Base-by-base conservation (phyloP, 129 eudicot genomes). In the Chrysanthemum lavandulifolium region DNA sequence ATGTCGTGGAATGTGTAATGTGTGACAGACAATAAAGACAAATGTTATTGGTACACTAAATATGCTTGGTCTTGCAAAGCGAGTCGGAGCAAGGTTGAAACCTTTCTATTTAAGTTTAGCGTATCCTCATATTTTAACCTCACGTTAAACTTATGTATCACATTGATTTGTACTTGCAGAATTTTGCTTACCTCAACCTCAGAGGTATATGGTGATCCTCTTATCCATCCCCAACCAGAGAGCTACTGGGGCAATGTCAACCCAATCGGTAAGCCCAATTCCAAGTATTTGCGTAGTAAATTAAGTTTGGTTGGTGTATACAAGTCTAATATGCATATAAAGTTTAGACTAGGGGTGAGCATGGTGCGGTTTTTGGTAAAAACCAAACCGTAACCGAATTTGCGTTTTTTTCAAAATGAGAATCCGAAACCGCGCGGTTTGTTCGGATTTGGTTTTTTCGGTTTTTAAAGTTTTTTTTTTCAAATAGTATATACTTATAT, bases 41-140 rank as follows among this genome's bases (percentile, higher is more conserved):
- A 91, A 88, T 66, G 97, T 91, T 52, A 91, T 91, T 74, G 97
- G 97, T 70, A 91, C 96, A 0, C 73, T 91, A 68, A 88, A 91
- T 81, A 88, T 91, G 96, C 83, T 91, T 70, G 97, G 97, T 71
- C 96, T 91, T 61, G 97, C 97, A 64, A 91, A 91, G 90, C 88
- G 97, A 61, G 96, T 88, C 3, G 97, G 97, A 78, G 97, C 97
- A 74, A 88, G 97, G 97, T 91, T 62, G 54, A 82, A 50, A 67
- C 33, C 12, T 61, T 54, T 40, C 15, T 54, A 49, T 53, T 67
- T 65, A n/a, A 45, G 47, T 2, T 69, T 33, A 12, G 13, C 2
- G 12, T 29, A n/a, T 50, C 33, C 48, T 47, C 31, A 33, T 29
- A 3, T 59, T 21, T 72, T 6, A 21, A 40, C 36, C 56, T 70